Base-by-base conservation (phyloP, 2,329 filamentous ascomycete species). In the Epichloe scottii region DNA sequence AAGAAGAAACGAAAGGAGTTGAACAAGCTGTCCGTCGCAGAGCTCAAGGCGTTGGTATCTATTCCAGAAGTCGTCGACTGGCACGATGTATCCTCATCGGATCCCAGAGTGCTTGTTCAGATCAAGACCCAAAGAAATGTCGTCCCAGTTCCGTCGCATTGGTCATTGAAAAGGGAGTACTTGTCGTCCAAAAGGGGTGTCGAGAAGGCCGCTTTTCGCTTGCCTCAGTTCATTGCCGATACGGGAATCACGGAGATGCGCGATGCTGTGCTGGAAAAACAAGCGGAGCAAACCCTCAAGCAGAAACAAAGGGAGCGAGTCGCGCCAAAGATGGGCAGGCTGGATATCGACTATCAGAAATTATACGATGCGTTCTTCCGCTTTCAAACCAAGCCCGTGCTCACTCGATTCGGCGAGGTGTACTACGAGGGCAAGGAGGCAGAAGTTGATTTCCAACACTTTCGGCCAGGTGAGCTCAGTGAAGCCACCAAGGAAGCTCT, bases 371-470 rank as follows among this genome's bases (percentile, higher is more conserved):
- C 93, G 4, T 98, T 98, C 74, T 98, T 98, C 75, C 82, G 89
- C 53, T 94, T 95, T 65, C 93, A 98, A 71, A 95, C 89, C 40
- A 98, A 98, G 69, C 93, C 93, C 0, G 84, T 89, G 59, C 72
- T 98, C 56, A 97, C 93, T 34, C 81, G 90, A 42, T 98, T 95
- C 60, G 93, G 93, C 40, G 93, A 98, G 67, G 90, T 98, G n/a
- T 98, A 98, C 68, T 97, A 97, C 66, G 93, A 98, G 69, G 93
- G 93, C 64, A 98, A 98, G 67, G 93, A 98, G 66, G 93, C 88
- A 63, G 93, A 98, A 69, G 95, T 93, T 1, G 95, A 97, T 65
- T 78, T 95, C 56, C 84, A 87, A 59, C 87, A 96, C 69, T 79
- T 96, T 53, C 83, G 89, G 56, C 88, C 93, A 1, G 93, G 93